phyloP scores from a whole-genome alignment of 345 rosid species.

The Hibiscus syriacus region DNA sequence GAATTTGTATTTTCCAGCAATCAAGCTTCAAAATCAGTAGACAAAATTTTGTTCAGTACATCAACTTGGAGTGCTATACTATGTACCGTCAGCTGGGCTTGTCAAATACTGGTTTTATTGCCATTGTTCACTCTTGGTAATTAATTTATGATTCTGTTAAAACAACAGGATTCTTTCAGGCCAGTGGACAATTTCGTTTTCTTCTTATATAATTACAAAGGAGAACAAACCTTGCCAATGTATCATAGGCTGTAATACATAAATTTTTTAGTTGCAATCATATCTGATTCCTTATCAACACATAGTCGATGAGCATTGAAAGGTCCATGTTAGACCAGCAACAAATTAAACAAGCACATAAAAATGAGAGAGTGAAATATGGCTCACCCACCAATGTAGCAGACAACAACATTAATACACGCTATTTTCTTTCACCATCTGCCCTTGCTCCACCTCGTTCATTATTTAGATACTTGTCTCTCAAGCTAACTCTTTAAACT shows the following conservation, averaged over 20 bases:
- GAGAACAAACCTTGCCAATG: neutral
- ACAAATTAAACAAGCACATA: neutral
- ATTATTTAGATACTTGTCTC: neutral
- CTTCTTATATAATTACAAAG: neutral
- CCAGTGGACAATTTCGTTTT: neutral
- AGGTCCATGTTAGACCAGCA: neutral
- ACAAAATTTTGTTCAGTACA: neutral
- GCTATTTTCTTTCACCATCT: neutral
- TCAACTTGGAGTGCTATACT: neutral
- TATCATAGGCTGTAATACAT: neutral
- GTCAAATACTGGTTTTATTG: neutral
- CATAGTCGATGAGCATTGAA: neutral
- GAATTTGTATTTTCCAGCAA: neutral
- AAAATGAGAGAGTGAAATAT: neutral
- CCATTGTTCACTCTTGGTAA: too few species aligned
- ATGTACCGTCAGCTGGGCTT: neutral
- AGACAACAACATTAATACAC: neutral
- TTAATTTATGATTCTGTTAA: too few species aligned
- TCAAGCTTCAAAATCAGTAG: neutral
- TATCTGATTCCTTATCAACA: neutral
- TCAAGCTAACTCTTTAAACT: neutral
- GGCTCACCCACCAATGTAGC: neutral
- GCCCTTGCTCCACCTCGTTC: neutral
- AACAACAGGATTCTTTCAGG: neutral
- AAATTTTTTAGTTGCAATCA: neutral